Conservation (phyloP, 805 yeast species). For the Pichia nakasei region DNA sequence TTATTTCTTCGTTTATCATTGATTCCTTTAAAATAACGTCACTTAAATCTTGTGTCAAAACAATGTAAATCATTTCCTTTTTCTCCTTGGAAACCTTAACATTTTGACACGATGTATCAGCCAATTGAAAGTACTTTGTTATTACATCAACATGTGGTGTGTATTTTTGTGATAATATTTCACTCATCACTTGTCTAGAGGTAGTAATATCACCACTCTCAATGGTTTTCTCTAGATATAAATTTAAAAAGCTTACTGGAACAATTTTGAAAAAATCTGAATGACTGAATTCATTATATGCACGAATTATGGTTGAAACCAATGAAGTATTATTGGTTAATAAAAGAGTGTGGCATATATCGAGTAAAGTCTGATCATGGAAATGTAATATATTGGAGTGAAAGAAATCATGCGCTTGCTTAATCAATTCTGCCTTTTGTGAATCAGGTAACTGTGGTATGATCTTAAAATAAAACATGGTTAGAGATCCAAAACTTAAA, state of each 20-base stretch:
- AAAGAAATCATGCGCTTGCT: slow-evolving; percentile 4
- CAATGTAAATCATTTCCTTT: slow-evolving; percentile 19
- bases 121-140: slow-evolving; percentile 12
- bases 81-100: slow-evolving; percentile 12
- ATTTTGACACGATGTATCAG: slow-evolving; percentile 10
- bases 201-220: slow-evolving; percentile 13
- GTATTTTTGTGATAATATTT: slow-evolving; percentile 5
- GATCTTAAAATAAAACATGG: slow-evolving; percentile 1
- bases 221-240: slow-evolving; percentile 12
- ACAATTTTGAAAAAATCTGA: slow-evolving; percentile 3
- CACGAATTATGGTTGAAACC: slow-evolving; percentile 3
- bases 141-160: slow-evolving; percentile 12
- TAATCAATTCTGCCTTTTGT: not conserved
- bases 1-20: slow-evolving; percentile 6
- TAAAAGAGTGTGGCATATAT: slow-evolving; percentile 1
- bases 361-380: slow-evolving; percentile 8
- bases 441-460: not conserved
- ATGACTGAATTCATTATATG: slow-evolving; percentile 3
- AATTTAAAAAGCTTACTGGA: slow-evolving; percentile 2
- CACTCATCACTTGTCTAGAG: slow-evolving; percentile 12
- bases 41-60: slow-evolving; percentile 14
- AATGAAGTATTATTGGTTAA: not conserved
- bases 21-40: slow-evolving; percentile 6
- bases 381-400: slow-evolving; percentile 8
- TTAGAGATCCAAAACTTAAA: slow-evolving; percentile 5